Percentiles rank a stretch among this genome's conserved stretches.
phyloP scores from a whole-genome alignment of 768 basidiomycete genomes.

The Asterophora parasitica region DNA sequence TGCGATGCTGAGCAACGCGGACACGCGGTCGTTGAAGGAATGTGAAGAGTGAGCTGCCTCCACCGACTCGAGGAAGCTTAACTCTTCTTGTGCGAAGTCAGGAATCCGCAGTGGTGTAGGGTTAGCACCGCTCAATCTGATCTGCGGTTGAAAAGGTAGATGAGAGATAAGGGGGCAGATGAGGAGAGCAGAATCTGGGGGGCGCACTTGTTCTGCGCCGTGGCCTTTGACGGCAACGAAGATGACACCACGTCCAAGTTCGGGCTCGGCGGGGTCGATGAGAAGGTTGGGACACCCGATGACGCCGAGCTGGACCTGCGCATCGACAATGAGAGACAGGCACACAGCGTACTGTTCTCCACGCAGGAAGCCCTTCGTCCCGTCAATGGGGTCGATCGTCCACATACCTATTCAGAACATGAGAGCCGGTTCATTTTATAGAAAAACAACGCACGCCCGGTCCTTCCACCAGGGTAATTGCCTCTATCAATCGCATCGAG shows the following conservation, averaged over 20 bases:
- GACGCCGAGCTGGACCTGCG: conserved; percentile 75
- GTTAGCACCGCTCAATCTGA: conserved; percentile 46
- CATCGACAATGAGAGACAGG: conserved; percentile 76
- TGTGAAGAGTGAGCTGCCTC: conserved; percentile 92
- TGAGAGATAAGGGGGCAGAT: neutral
- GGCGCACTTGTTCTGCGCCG: conserved; percentile 66
- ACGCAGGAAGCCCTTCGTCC: conserved; percentile 89
- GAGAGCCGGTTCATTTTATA: conserved; percentile 1
- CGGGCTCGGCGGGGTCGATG: conserved; percentile 43
- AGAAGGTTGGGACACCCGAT: conserved; percentile 94
- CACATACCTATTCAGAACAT: conserved; percentile 56
- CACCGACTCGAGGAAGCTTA: conserved; percentile 85
- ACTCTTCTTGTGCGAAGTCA: conserved; percentile 36
- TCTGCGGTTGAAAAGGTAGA: conserved; percentile 27
- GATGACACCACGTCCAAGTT: conserved; percentile 68
- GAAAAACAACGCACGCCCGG: conserved; percentile 56
- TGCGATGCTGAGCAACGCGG: conserved; percentile 60
- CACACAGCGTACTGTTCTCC: conserved; percentile 94
- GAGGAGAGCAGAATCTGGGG: neutral
- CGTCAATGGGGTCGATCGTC: conserved; percentile 89
- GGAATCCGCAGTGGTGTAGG: conserved; percentile 52
- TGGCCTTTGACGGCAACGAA: conserved; percentile 87
- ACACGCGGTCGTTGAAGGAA: conserved; percentile 72
- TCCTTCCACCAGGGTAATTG: conserved; percentile 61
- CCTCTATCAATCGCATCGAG: conserved; percentile 87